Base-by-base conservation (phyloP, 768 basidiomycete genomes). In the Leccinum pellstonianum region DNA sequence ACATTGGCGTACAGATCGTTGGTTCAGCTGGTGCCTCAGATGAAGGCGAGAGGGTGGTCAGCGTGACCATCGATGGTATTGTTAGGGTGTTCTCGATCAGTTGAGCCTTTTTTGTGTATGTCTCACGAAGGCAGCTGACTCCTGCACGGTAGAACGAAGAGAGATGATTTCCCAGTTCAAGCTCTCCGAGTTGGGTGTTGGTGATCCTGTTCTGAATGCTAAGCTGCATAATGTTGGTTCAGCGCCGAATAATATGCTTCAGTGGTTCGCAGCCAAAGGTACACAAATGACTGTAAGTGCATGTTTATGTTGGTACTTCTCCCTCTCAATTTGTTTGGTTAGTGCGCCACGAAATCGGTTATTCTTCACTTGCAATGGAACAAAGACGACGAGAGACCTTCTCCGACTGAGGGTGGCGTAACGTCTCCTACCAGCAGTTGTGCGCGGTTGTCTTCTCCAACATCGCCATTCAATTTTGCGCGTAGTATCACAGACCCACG, bases 161-260 rank as follows among this genome's bases (percentile, higher is more conserved):
- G 92, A 95, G 73, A 95, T 96, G 94, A 82, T 95, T 14, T 91
- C 90, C 8, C 93, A 95, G 69, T 95, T 93, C 79, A 93, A 88
- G 71, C 79, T 96, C 48, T 84, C 86, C 3, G 91, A 93, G 60
- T 75, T 96, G 48, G 90, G 86, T 19, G 84, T 75, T 0, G 75
- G 82, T 0, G 88, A 93, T 71, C 86, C 88, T 17, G 76, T 83
- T 21, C 68, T 91, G 65, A 86, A 81, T 61, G 74, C 84, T 1
- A 90, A 86, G 66, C 69, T 95, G 57, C 83, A 84, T 66, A 86
- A 91, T 64, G 87, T 95, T 9, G 93, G 93, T 1, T 71, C 82
- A 23, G 90, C 91, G 0, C 85, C 91, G 29, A 89, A 93, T 67
- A 93, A 92, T 70, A 92, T 91, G 91, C 78, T 94, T 11, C 92